These are phyloP conservation scores for Borovskyia barvae DNA, from an alignment of 208 protist species.

Conservation along the genomic window DNA sequence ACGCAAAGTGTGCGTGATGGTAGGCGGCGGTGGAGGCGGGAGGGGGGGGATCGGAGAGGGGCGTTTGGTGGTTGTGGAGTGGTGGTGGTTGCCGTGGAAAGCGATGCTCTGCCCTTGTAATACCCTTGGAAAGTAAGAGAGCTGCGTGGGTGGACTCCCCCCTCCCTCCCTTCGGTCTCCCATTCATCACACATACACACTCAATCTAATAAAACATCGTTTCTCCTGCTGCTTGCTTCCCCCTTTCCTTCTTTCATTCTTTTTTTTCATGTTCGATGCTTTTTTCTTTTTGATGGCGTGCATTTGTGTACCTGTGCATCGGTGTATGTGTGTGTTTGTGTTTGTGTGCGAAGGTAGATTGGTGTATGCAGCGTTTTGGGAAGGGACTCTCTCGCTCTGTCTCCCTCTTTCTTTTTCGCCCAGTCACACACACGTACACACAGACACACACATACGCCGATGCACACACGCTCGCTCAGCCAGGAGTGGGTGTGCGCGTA, in stretches of 20 bases:
- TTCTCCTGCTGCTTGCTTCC: neutral
- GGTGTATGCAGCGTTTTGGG: no score
- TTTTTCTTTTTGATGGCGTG: conserved; percentile 6
- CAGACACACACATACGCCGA: conserved; percentile 17
- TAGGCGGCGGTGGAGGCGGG: neutral
- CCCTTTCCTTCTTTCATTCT: neutral
- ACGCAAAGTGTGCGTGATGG: neutral
- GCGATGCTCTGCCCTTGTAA: no score
- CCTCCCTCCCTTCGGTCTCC: no score
- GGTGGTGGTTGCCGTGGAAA: no score
- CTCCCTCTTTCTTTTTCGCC: neutral
- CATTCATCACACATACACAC: no score
- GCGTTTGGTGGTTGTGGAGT: neutral
- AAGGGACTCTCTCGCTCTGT: neutral
- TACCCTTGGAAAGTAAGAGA: no score
- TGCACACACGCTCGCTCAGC: conserved; percentile 1
- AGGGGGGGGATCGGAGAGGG: neutral
- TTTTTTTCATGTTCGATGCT: neutral
- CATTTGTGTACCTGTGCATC: neutral
- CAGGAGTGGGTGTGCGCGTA: no score
- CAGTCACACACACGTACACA: neutral
- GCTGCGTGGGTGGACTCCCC: no score
- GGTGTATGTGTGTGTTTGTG: neutral
- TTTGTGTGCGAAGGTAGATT: no score
- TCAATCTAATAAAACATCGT: no score